Percentiles rank a stretch among this genome's conserved stretches.
These are phyloP conservation scores for Pezicula neosporulosa DNA, from an alignment of 2,329 filamentous ascomycete genomes.

Conservation along the genomic window DNA sequence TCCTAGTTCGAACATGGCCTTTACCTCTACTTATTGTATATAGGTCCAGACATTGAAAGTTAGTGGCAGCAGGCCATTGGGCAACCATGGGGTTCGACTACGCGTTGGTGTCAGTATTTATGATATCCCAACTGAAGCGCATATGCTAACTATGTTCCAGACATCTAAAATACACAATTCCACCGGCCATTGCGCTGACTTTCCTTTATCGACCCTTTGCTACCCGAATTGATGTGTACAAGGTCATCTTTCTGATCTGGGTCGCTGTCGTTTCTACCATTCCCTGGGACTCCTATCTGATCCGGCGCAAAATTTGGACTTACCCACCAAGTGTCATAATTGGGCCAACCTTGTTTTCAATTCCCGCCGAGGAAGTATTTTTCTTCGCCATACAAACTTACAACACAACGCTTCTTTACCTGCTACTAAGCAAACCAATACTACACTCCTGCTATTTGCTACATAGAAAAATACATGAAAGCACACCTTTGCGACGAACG, in stretches of 20 bases:
- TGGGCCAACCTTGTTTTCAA: constrained; percentile 58
- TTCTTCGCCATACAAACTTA: constrained; percentile 78
- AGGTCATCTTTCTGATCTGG: constrained; percentile 55
- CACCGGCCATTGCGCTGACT: constrained; percentile 56
- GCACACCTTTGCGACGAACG: constrained; percentile 8
- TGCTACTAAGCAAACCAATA: constrained; percentile 59
- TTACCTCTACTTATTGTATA: no score
- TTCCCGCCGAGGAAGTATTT: constrained; percentile 70
- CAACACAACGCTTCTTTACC: constrained; percentile 65
- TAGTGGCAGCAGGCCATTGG: neutral
- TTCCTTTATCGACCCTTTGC: constrained; percentile 57
- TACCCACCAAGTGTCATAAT: constrained; percentile 64
- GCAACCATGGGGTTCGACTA: constrained; percentile 55
- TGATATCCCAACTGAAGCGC: neutral
- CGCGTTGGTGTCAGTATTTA: constrained; percentile 53
- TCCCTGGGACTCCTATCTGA: constrained; percentile 75
- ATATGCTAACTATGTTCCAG: constrained; percentile 9
- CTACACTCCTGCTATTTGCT: constrained; percentile 53
- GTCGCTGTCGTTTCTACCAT: constrained; percentile 66
- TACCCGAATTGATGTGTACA: constrained; percentile 59
- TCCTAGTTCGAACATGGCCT: no score
- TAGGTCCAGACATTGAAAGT: neutral
- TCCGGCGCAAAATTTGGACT: constrained; percentile 65
- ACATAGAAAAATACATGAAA: constrained; percentile 14
- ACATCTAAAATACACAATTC: constrained; percentile 66